phyloP scores from a whole-genome alignment of 2,329 filamentous ascomycete species.

The Ophiostoma sp. region DNA sequence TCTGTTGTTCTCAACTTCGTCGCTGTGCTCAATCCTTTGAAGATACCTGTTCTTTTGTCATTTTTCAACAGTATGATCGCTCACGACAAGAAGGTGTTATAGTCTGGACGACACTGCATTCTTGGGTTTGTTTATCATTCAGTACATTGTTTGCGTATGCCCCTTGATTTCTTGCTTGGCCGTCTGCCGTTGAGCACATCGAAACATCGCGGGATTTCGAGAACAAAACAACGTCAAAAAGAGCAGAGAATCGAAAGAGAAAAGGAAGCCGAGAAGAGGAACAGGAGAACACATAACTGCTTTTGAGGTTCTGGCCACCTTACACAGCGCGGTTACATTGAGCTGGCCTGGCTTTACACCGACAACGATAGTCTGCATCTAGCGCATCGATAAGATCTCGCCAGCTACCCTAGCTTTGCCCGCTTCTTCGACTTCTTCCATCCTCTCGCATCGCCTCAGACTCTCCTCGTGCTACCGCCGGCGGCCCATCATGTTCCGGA shows the following conservation, averaged over 20 bases:
- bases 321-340: no score
- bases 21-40: slow-evolving; percentile 8
- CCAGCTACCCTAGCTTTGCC: neutral
- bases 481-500: slow-evolving; percentile 16
- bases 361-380: slow-evolving; percentile 1
- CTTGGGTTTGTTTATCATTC: neutral
- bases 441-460: neutral
- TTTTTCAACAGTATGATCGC: no score
- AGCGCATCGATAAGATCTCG: slow-evolving; percentile 2
- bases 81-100: no score
- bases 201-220: neutral
- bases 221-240: neutral
- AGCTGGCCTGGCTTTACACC: neutral
- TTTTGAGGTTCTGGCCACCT: no score
- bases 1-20: neutral
- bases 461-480: neutral
- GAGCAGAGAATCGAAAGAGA: neutral
- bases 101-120: neutral
- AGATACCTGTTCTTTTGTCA: neutral
- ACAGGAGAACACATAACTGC: neutral
- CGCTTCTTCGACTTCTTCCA: neutral
- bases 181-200: neutral
- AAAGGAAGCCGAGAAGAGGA: neutral
- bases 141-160: no score
- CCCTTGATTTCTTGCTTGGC: neutral